Percentiles rank a stretch among this genome's conserved stretches.
Evolutionary conservation across 495 filamentous ascomycete genomes (phyloP).

Genomic region (Recurvomyces mirabilis): DNA sequence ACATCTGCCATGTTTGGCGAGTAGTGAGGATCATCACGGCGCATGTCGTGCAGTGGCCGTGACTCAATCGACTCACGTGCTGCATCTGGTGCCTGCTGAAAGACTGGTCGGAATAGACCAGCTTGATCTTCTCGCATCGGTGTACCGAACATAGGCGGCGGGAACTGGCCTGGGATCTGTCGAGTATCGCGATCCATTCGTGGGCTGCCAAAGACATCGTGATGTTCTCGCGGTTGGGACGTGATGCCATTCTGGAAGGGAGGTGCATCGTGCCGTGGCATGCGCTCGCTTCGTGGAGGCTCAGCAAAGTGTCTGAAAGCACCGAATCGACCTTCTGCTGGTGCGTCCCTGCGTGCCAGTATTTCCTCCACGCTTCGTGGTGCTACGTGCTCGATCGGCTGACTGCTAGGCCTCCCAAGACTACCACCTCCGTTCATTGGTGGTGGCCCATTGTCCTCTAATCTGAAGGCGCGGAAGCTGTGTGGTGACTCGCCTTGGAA

Average conservation of each 20-base stretch:
- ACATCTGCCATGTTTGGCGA: constrained; percentile 6
- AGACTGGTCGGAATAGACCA: constrained; percentile 12
- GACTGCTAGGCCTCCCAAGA: constrained; percentile 17
- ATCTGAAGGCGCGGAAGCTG: constrained; percentile 17
- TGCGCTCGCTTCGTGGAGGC: constrained; percentile 1
- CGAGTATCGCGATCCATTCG: constrained; percentile 8
- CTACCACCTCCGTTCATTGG: background rate
- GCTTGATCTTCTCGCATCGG: constrained; percentile 17
- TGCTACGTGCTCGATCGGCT: constrained; percentile 9
- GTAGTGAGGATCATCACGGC: constrained; percentile 9
- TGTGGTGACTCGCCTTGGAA: constrained; percentile 10
- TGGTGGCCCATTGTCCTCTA: background rate
- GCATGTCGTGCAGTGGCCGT: constrained; percentile 5
- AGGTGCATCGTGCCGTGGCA: constrained; percentile 9
- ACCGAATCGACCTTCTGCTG: constrained; percentile 5
- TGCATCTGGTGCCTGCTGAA: constrained; percentile 4
- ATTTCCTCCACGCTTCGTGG: constrained; percentile 6
- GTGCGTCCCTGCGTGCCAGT: constrained; percentile 1
- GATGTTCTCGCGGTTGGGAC: constrained; percentile 11
- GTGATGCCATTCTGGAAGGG: constrained; percentile 7
- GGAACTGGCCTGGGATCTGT: background rate
- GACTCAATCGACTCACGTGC: constrained; percentile 13
- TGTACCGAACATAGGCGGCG: constrained; percentile 5
- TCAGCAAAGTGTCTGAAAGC: constrained; percentile 18
- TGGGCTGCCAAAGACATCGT: constrained; percentile 10